Evolutionary conservation across 495 filamentous ascomycete species (phyloP), one percentile per base, ranked within the genome.

Genomic region (Penicillium tannophilum): DNA sequence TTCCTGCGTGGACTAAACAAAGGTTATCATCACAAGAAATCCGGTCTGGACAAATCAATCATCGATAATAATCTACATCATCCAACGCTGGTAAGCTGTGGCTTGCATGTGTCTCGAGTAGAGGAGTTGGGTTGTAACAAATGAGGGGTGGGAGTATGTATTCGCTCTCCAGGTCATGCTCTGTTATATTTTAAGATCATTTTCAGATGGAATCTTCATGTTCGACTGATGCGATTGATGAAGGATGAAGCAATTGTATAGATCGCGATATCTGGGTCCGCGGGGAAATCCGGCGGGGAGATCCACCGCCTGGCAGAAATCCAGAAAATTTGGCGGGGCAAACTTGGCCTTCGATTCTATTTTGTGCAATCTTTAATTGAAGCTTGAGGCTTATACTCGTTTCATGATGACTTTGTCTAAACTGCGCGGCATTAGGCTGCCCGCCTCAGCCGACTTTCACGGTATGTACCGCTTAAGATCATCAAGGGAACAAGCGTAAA

Each of bases 401-500:
- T 43, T 33, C 62, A 56, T 16, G 54, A 78, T 78, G 76, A 64
- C 76, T 49, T 61, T 78, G 44, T 72, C 72, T 9, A 70, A 76
- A 53, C 50, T 78, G 36, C 71, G 76, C 55, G 74, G 76, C 46
- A 65, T 71, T 42, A 77, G 86, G 75, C 80, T 93, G 63, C 88
- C 89, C 55, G 82, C 90, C 33, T 83, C 90, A 48, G 89, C 91
- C 45, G 87, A 89, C 62, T 81, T 88, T 46, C 86, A 90, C 60
- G 81, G 84, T 80, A 70, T 60, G 76, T 64, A 19, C 54, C n/a
- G 75, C 78, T 23, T 28, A 16, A 20, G 19, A 14, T n/a, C 10
- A 23, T 23, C 1, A 23, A 7, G 58, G 36, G 44, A 51, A 35
- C 33, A 49, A 8, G 30, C 30, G 39, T 0, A 55, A 33, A 43